Conservation (phyloP, 805 yeast genomes). For the Kodamaea nitidulidarum region DNA sequence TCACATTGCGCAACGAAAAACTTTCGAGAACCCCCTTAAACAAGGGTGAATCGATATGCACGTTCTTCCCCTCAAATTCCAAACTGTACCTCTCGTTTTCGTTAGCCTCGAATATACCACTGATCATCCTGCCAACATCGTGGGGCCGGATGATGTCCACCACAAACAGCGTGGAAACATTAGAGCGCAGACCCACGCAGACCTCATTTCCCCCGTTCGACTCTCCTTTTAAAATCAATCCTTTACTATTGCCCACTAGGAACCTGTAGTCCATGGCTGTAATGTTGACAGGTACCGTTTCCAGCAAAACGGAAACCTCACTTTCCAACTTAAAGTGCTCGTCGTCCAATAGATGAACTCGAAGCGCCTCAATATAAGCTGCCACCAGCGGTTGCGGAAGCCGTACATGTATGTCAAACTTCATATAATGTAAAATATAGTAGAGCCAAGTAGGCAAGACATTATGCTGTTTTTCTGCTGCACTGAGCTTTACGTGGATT, state of each 20-base stretch:
- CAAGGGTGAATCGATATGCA: no score
- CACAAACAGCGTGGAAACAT: not conserved
- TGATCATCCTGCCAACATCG: not conserved
- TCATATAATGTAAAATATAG: conserved; percentile 14
- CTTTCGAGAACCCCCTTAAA: no score
- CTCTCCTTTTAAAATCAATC: not conserved
- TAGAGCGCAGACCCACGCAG: not conserved
- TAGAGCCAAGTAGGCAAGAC: conserved; percentile 25
- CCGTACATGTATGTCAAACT: conserved; percentile 12
- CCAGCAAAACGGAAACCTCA: conserved; percentile 1
- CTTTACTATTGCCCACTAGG: not conserved
- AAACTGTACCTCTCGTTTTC: no score
- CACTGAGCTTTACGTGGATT: conserved; percentile 16
- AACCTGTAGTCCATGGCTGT: conserved; percentile 1
- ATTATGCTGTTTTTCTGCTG: conserved; percentile 12
- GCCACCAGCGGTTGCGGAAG: conserved; percentile 12
- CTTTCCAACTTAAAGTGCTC: conserved; percentile 5
- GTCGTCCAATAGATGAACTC: not conserved
- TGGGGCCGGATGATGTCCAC: not conserved
- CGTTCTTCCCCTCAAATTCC: no score
- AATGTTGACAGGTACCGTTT: conserved; percentile 6
- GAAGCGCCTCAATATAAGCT: conserved; percentile 1
- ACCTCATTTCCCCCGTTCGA: not conserved
- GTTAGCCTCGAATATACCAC: no score
- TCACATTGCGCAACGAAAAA: no score